Percentiles rank a stretch among this genome's conserved stretches.
phyloP scores from a whole-genome alignment of 345 rosid species.

The Aegle marmelos region DNA sequence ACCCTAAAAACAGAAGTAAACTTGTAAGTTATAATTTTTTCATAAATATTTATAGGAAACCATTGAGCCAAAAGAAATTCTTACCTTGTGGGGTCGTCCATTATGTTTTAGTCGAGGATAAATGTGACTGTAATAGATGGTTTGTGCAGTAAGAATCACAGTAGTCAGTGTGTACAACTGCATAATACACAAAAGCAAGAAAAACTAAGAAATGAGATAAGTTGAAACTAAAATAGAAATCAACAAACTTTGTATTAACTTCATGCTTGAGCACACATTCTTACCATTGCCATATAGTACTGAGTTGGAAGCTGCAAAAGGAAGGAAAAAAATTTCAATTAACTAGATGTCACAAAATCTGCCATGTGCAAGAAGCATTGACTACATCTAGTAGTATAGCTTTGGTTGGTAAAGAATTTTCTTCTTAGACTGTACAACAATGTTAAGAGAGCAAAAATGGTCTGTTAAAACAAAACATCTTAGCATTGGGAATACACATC shows the following conservation, averaged over 20 bases:
- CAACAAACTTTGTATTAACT: background rate
- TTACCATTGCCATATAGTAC: slow-evolving; percentile 77
- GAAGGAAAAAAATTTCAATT: slow-evolving; percentile 17
- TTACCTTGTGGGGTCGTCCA: slow-evolving; percentile 39
- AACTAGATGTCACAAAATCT: slow-evolving; percentile 5
- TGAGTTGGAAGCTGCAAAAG: slow-evolving; percentile 89
- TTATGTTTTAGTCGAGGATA: slow-evolving; percentile 45
- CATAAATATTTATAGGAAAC: background rate
- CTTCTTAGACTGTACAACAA: background rate
- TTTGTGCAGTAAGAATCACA: slow-evolving; percentile 45
- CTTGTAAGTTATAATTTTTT: background rate
- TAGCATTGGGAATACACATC: background rate
- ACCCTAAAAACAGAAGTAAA: background rate
- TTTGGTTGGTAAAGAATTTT: background rate
- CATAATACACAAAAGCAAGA: slow-evolving; percentile 17
- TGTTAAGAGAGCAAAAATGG: background rate
- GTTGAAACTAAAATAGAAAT: background rate
- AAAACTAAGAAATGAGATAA: background rate
- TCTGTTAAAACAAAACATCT: background rate
- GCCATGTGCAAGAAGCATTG: background rate
- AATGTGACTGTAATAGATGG: slow-evolving; percentile 66
- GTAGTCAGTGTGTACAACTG: slow-evolving; percentile 71
- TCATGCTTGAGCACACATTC: background rate
- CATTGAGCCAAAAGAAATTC: background rate
- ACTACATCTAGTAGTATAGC: background rate